These are phyloP conservation scores for Geosmithia flava DNA, from an alignment of 2,329 filamentous ascomycete species.

Conservation along the genomic window DNA sequence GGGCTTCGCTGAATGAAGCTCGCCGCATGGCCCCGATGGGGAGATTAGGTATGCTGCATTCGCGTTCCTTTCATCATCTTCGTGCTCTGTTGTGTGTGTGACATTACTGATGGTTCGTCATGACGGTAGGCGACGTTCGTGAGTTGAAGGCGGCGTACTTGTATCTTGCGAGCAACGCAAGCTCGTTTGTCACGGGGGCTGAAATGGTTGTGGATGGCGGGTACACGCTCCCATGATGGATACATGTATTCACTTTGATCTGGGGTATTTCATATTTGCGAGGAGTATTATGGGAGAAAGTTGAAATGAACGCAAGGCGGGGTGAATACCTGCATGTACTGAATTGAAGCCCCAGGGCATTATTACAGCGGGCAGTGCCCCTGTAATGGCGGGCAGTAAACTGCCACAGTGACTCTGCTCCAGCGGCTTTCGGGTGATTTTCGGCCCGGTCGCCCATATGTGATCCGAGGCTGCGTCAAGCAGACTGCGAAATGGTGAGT, in stretches of 20 bases:
- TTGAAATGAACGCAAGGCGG: too few species aligned
- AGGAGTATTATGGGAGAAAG: too few species aligned
- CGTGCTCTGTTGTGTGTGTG: neutral
- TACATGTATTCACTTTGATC: neutral
- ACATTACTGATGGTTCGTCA: neutral
- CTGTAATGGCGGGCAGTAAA: too few species aligned
- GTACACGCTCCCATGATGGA: constrained; percentile 7
- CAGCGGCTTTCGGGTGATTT: neutral
- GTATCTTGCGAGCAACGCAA: constrained; percentile 20
- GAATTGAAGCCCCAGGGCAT: too few species aligned
- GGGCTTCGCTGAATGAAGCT: constrained; percentile 6
- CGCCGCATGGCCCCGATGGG: constrained; percentile 21
- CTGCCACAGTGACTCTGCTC: too few species aligned
- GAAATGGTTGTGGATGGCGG: constrained; percentile 16
- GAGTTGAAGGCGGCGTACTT: constrained; percentile 15
- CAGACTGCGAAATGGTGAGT: too few species aligned
- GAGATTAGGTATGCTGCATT: neutral
- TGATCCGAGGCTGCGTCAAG: too few species aligned
- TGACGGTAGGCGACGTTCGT: constrained; percentile 32
- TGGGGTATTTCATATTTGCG: too few species aligned
- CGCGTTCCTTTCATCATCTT: too few species aligned
- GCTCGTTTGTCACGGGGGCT: constrained; percentile 17
- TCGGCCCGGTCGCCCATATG: neutral
- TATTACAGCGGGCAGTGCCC: too few species aligned
- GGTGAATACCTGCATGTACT: too few species aligned